Percentiles rank a stretch among this genome's conserved stretches.
phyloP scores from a whole-genome alignment of 331 rosid species.

The Rosa hybrid region DNA sequence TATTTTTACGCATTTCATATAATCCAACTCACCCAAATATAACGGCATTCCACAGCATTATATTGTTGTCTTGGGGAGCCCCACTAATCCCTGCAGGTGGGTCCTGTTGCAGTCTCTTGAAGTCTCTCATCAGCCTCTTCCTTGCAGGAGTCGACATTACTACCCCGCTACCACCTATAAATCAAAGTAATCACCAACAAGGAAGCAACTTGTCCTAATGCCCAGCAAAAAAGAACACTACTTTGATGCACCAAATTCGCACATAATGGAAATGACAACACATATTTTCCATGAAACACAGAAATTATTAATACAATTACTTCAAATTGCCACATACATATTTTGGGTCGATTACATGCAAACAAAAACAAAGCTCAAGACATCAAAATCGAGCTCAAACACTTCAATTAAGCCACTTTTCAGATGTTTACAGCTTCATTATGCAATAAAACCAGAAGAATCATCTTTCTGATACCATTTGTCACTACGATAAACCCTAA shows the following conservation, averaged over 20 bases:
- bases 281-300: not conserved
- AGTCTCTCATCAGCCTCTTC: slow-evolving; percentile 97
- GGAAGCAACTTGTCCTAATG: not conserved
- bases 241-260: not conserved
- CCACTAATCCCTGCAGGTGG: slow-evolving; percentile 98
- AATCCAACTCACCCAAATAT: slow-evolving; percentile 79
- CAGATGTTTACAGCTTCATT: not conserved
- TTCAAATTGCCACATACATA: no score
- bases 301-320: not conserved
- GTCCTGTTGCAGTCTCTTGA: slow-evolving; percentile 92
- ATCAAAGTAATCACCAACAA: slow-evolving; percentile 20
- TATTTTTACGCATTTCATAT: slow-evolving; percentile 6
- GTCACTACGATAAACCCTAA: slow-evolving; percentile 11
- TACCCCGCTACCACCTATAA: slow-evolving; percentile 46
- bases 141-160: slow-evolving; percentile 93
- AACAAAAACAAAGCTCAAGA: not conserved
- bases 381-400: not conserved
- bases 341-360: not conserved
- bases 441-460: not conserved
- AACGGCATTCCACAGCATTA: slow-evolving; percentile 96
- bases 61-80: slow-evolving; percentile 96
- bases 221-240: not conserved
- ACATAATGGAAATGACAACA: not conserved
- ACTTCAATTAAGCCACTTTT: slow-evolving; percentile 3
- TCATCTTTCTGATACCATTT: not conserved